Conservation (phyloP, 2,329 filamentous ascomycete species). For the Metarhizium robertsii region DNA sequence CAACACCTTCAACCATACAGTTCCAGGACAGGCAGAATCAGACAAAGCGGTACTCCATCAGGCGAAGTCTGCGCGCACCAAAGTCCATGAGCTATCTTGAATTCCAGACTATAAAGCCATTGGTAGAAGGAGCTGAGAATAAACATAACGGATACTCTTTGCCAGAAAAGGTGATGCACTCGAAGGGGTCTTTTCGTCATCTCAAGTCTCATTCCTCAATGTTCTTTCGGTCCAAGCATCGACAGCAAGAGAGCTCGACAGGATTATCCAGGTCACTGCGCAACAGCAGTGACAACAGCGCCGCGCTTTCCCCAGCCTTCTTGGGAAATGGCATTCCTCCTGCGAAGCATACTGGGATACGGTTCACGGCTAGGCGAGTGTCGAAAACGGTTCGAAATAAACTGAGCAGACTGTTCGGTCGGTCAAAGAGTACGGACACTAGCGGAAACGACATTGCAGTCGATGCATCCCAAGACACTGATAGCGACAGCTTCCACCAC, state of each 20-base stretch:
- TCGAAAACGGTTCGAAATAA: conserved; percentile 53
- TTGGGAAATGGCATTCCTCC: conserved; percentile 15
- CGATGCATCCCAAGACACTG: conserved; percentile 10
- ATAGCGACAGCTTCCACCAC: conserved; percentile 21
- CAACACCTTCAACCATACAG: not conserved
- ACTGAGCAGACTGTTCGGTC: conserved; percentile 36
- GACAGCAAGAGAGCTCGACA: conserved; percentile 21
- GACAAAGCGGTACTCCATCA: conserved; percentile 6
- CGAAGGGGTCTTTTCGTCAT: conserved; percentile 23
- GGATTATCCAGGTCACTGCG: conserved; percentile 41
- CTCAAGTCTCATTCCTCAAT: conserved; percentile 33
- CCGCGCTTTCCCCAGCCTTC: conserved; percentile 21
- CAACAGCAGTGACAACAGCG: conserved; percentile 32
- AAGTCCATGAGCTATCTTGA: conserved; percentile 47
- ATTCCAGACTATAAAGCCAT: not conserved
- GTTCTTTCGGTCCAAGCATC: conserved; percentile 31
- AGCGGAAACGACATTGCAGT: conserved; percentile 3
- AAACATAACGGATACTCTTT: conserved; percentile 20
- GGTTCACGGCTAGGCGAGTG: conserved; percentile 48
- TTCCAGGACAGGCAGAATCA: conserved; percentile 20
- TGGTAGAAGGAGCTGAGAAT: not conserved
- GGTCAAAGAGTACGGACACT: conserved; percentile 14
- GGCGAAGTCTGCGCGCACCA: conserved; percentile 29
- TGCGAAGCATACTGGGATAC: conserved; percentile 26
- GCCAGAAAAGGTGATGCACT: conserved; percentile 25